These are phyloP conservation scores for Alternaria gansuensis DNA, from an alignment of 2,329 filamentous ascomycete genomes.

Conservation along the genomic window DNA sequence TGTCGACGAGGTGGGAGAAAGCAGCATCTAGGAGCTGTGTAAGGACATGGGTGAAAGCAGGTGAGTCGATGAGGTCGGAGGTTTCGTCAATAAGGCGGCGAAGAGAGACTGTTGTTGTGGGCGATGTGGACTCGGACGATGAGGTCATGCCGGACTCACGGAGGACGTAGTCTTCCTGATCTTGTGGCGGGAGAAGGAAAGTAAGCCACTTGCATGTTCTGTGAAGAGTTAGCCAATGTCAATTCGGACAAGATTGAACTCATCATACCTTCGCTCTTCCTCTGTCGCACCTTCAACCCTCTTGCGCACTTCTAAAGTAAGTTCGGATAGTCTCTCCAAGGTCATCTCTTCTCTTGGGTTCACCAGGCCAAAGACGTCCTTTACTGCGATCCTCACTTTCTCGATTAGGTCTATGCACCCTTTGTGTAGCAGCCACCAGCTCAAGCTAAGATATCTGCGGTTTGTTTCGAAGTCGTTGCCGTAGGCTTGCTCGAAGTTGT, in stretches of 20 bases:
- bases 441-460: constrained; percentile 91
- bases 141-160: constrained; percentile 80
- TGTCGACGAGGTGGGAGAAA: constrained; percentile 84
- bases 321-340: constrained; percentile 78
- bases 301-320: constrained; percentile 84
- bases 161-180: constrained; percentile 84
- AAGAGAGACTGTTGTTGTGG: constrained; percentile 65
- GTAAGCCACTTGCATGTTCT: constrained; percentile 76
- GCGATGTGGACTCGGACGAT: constrained; percentile 49
- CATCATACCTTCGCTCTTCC: constrained; percentile 65
- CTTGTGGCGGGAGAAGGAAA: constrained; percentile 80
- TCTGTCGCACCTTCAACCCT: constrained; percentile 80
- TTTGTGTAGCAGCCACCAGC: constrained; percentile 95
- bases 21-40: constrained; percentile 85
- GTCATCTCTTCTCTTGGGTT: constrained; percentile 90
- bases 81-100: constrained; percentile 93
- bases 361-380: constrained; percentile 85
- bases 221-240: constrained; percentile 18
- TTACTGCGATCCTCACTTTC: constrained; percentile 84
- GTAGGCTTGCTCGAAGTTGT: constrained; percentile 80
- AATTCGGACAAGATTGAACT: background rate
- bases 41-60: constrained; percentile 85
- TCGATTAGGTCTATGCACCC: constrained; percentile 86
- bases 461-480: constrained; percentile 97
- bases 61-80: constrained; percentile 93